These are phyloP conservation scores for Trypanosoma platydactyli DNA, from an alignment of 208 protist species.

Conservation along the genomic window DNA sequence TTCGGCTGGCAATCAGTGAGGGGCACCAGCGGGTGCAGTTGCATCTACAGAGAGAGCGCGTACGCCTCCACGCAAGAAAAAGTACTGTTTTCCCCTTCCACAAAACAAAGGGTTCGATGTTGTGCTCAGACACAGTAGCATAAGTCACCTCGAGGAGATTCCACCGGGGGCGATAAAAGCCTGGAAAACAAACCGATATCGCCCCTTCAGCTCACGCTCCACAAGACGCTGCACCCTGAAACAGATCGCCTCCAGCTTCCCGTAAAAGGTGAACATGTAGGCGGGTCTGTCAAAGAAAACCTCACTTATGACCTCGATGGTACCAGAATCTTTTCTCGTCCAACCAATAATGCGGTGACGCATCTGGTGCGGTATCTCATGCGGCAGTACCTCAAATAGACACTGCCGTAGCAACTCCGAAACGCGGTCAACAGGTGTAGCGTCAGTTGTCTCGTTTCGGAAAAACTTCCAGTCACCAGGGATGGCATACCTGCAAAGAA, in stretches of 20 bases:
- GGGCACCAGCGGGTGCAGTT: too few relatives aligned
- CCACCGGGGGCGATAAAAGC: constrained; percentile 82
- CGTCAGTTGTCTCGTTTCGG: constrained; percentile 67
- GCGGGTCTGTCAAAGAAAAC: constrained; percentile 87
- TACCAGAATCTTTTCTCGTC: constrained; percentile 79
- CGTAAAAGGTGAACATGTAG: constrained; percentile 92
- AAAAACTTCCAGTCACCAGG: constrained; percentile 73
- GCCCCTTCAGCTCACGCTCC: constrained; percentile 54
- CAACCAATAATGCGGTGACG: constrained; percentile 84
- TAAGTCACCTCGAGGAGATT: constrained; percentile 37
- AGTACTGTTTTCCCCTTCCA: constrained; percentile 12
- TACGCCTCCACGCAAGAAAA: too few relatives aligned
- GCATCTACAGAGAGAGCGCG: too few relatives aligned
- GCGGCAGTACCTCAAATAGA: constrained; percentile 82
- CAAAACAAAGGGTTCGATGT: neutral
- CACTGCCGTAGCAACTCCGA: constrained; percentile 79
- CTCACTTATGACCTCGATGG: constrained; percentile 88
- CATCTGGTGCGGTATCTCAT: constrained; percentile 87
- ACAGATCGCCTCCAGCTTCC: constrained; percentile 83
- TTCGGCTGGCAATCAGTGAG: too few relatives aligned
- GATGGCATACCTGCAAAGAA: constrained; percentile 71
- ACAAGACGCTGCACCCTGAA: constrained; percentile 66
- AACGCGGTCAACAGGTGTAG: constrained; percentile 71
- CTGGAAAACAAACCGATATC: constrained; percentile 88
- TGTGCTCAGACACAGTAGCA: neutral